phyloP scores from a whole-genome alignment of 371 early-diverging fungal species.

The Catenaria anguillulae region DNA sequence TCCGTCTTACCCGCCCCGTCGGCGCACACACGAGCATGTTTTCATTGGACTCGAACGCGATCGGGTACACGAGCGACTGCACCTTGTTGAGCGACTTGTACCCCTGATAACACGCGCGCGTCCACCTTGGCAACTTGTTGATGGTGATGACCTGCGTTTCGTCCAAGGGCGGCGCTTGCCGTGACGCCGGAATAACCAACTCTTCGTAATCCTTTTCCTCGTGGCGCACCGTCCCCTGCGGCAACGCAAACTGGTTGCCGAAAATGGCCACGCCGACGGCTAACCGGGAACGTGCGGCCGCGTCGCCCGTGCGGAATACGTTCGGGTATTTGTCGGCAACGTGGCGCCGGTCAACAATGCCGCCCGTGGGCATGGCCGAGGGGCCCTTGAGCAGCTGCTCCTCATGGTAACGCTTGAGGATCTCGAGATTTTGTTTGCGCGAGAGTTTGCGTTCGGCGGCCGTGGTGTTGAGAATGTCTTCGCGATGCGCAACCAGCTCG shows the following conservation, averaged over 20 bases:
- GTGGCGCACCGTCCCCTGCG: conserved; percentile 47
- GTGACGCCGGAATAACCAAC: conserved; percentile 55
- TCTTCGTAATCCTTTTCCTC: conserved; percentile 61
- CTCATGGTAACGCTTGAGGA: conserved; percentile 16
- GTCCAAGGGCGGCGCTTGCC: conserved; percentile 35
- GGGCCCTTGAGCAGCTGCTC: conserved; percentile 14
- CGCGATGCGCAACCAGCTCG: conserved; percentile 14
- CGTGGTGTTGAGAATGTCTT: conserved; percentile 11
- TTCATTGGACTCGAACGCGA: conserved; percentile 78
- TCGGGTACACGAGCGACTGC: conserved; percentile 86
- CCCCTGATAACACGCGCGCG: conserved; percentile 64
- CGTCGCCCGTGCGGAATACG: conserved; percentile 36
- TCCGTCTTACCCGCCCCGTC: conserved; percentile 93
- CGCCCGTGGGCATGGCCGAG: conserved; percentile 13
- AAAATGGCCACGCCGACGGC: conserved; percentile 23
- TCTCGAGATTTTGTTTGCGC: conserved; percentile 13
- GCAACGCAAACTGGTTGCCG: conserved; percentile 53
- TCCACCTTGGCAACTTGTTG: conserved; percentile 51
- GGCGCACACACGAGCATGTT: conserved; percentile 99
- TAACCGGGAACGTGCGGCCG: neutral
- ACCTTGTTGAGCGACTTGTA: conserved; percentile 81
- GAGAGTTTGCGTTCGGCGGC: conserved; percentile 5
- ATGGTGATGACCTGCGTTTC: conserved; percentile 46
- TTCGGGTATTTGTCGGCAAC: conserved; percentile 33
- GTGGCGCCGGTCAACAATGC: conserved; percentile 23